Percentiles rank a stretch among this genome's conserved stretches.
These are phyloP conservation scores for Cryptococcus maquisensis DNA, from an alignment of 1,284 basidiomycete genomes.

Conservation along the genomic window DNA sequence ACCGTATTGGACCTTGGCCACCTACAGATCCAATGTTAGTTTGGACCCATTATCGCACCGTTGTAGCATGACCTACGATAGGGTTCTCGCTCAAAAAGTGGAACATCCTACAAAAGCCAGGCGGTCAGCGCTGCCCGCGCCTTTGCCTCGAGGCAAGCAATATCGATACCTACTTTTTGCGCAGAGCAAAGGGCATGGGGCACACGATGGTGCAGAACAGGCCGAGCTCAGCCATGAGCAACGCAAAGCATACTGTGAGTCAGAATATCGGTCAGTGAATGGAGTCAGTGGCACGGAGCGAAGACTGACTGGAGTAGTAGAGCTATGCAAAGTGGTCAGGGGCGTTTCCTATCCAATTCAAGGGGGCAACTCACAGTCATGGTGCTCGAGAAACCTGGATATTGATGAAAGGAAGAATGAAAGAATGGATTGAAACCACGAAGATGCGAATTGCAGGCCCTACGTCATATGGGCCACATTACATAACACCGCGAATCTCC, in stretches of 20 bases:
- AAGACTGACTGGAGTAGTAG: conserved; percentile 40
- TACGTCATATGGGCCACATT: background rate
- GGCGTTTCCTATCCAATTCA: too few species aligned
- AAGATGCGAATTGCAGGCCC: background rate
- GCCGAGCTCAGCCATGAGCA: conserved; percentile 45
- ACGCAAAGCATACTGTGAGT: conserved; percentile 44
- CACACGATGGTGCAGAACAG: conserved; percentile 46
- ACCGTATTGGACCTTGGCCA: conserved; percentile 54
- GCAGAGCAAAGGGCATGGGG: conserved; percentile 48
- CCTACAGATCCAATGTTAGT: conserved; percentile 21
- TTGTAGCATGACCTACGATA: conserved; percentile 25
- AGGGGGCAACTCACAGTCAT: conserved; percentile 14
- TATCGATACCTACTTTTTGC: conserved; percentile 40
- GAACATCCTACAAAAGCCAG: conserved; percentile 35
- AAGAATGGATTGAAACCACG: background rate
- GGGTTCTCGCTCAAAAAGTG: conserved; percentile 51
- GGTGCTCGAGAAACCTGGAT: background rate
- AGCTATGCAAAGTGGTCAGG: conserved; percentile 24
- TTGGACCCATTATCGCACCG: conserved; percentile 5
- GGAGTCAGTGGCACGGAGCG: too few species aligned
- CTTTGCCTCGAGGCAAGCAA: background rate
- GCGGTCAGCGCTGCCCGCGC: background rate
- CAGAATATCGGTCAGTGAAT: conserved; percentile 1
- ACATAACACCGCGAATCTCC: background rate
- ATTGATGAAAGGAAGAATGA: background rate